A percentile compares a stretch with the other conserved stretches of the same genome.
phyloP scores from a whole-genome alignment of 345 rosid genomes.

The Microcos paniculata region DNA sequence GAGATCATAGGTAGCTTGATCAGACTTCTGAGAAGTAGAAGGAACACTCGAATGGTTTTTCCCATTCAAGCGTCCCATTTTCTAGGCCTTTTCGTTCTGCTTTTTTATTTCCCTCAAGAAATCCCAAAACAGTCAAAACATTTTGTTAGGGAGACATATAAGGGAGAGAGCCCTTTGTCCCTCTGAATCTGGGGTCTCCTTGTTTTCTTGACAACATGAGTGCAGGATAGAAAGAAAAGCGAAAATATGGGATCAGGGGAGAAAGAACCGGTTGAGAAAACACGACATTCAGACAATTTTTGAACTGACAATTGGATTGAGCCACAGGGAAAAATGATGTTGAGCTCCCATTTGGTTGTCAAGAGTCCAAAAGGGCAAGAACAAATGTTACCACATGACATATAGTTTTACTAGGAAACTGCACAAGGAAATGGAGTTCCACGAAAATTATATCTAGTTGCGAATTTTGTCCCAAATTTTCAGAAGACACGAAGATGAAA shows the following conservation, averaged over 20 bases:
- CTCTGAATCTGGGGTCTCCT: constrained; percentile 3
- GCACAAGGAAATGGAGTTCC: no score
- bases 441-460: no score
- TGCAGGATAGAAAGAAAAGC: constrained; percentile 10
- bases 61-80: constrained; percentile 19
- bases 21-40: constrained; percentile 19
- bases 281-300: background rate
- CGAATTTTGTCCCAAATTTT: no score
- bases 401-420: no score
- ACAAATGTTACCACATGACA: no score
- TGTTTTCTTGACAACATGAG: background rate
- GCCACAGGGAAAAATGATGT: background rate
- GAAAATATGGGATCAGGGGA: constrained; percentile 26
- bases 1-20: constrained; percentile 23
- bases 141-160: background rate
- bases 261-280: background rate
- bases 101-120: background rate
- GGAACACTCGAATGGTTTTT: constrained; percentile 2
- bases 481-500: no score
- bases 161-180: background rate
- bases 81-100: background rate
- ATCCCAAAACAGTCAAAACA: background rate
- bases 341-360: background rate
- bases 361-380: no score
- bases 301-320: background rate